phyloP scores from a whole-genome alignment of 2,329 filamentous ascomycete genomes.

The Fusarium keratoplasticum region DNA sequence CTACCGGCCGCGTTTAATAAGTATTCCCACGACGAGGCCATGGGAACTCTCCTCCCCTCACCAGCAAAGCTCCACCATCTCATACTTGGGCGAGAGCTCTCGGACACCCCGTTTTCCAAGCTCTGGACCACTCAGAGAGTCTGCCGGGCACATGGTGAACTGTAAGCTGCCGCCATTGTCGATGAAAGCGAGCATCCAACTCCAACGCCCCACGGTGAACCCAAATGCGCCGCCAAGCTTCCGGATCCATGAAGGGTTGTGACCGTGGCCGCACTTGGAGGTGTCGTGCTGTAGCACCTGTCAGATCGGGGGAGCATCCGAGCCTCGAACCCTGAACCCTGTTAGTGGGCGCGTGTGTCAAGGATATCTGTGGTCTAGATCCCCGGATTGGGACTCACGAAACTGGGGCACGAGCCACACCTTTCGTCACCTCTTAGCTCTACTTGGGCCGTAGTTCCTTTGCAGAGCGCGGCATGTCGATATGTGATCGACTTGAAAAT shows the following conservation, averaged over 20 bases:
- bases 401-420: conserved; percentile 32
- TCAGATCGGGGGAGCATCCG: conserved; percentile 35
- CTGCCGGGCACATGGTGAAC: conserved; percentile 5
- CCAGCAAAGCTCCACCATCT: background rate
- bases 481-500: background rate
- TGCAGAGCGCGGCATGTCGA: background rate
- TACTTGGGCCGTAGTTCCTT: conserved; percentile 11
- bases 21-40: conserved; percentile 5
- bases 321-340: conserved; percentile 41
- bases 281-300: background rate
- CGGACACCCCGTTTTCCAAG: conserved; percentile 1
- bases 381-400: conserved; percentile 35
- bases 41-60: background rate
- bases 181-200: background rate
- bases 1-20: conserved; percentile 18
- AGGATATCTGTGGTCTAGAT: conserved; percentile 26
- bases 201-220: conserved; percentile 17
- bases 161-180: background rate
- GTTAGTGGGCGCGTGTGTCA: conserved; percentile 27
- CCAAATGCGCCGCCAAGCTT: conserved; percentile 25
- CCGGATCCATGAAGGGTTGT: conserved; percentile 4
- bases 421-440: background rate
- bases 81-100: conserved; percentile 12
- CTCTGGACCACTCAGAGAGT: background rate
- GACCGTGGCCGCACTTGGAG: conserved; percentile 7